Base-by-base conservation (phyloP, 352 stramenopile species). In the Elongisporangium undulatum region DNA sequence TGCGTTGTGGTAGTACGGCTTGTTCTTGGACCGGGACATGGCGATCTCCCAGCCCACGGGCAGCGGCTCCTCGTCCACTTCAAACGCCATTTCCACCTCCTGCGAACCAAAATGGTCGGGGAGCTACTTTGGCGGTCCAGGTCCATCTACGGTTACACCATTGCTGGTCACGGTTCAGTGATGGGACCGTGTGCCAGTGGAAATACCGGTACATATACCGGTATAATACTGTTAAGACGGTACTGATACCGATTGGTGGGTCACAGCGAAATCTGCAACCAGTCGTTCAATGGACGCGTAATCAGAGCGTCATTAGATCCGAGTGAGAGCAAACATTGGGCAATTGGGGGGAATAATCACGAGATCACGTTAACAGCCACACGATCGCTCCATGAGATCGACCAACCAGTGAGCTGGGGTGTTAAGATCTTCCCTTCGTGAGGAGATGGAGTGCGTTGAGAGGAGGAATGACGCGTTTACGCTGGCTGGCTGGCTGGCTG, bases 1-100 rank as follows among this genome's bases (percentile, higher is more conserved):
- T 51, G 65, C 59, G 60, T 95, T 87, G 69, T 85, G 89, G 77
- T 95, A 95, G 71, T 95, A 95, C 57, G 82, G 80, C 71, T 86
- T 79, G 68, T 88, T 88, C 72, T 93, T 90, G 64, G 77, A 89
- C 51, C 81, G 80, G 16, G 83, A 93, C 76, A 90, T 92, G 54
- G 66, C 66, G 58, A 94, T 69, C 61, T 91, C 78, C 85, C 85
- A 94, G 59, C 85, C 85, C 22, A 63, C 34, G 3, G 85, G 85
- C 60, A 94, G 62, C 59, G 72, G 70, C 59, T 87, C 82, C 51
- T 88, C 77, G 29, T 68, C 60, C 48, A 90, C 81, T 64, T 86
- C 74, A 23, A 69, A 49, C 67, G 64, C 64, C 72, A 81, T 77
- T 41, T 41, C 29, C 29, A 41, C 29, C 29, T 41, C 29, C 29